These are phyloP conservation scores for Hyaloscypha bicolor DNA, from an alignment of 495 filamentous ascomycete species.

Conservation along the genomic window DNA sequence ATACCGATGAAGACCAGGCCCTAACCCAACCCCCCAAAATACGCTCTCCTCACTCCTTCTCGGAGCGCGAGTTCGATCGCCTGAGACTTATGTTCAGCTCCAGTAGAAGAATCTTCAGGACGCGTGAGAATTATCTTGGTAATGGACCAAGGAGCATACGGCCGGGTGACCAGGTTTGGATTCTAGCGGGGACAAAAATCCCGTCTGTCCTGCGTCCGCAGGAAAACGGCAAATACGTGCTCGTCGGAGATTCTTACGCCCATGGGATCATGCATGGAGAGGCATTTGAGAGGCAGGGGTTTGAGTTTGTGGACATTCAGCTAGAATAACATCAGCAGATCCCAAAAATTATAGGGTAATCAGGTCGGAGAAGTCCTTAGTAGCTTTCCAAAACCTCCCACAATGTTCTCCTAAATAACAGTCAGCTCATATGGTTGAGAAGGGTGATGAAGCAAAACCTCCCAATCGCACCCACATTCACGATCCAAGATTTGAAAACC, in stretches of 20 bases:
- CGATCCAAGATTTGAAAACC: neutral
- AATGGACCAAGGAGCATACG: neutral
- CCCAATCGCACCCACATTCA: neutral
- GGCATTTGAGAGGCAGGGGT: constrained; percentile 3
- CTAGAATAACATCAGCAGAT: neutral
- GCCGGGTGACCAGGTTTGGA: constrained; percentile 3
- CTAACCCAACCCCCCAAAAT: constrained; percentile 1
- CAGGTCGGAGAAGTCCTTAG: neutral
- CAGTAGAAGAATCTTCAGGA: neutral
- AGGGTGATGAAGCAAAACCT: no score
- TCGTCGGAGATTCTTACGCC: constrained; percentile 7
- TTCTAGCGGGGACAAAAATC: neutral
- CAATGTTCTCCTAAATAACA: neutral
- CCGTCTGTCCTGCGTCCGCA: neutral
- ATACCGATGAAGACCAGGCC: constrained; percentile 2
- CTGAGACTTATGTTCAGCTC: neutral
- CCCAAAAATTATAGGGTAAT: neutral
- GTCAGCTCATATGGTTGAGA: neutral
- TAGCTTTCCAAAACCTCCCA: neutral
- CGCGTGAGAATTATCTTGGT: constrained; percentile 1
- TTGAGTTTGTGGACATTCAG: neutral
- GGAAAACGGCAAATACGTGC: neutral
- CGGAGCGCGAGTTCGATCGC: constrained; percentile 1
- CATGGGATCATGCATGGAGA: constrained; percentile 17
- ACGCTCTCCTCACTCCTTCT: neutral